Evolutionary conservation across 2,329 filamentous ascomycete genomes (phyloP), one percentile per base, ranked within the genome.

Genomic region (Ophiostoma ips): DNA sequence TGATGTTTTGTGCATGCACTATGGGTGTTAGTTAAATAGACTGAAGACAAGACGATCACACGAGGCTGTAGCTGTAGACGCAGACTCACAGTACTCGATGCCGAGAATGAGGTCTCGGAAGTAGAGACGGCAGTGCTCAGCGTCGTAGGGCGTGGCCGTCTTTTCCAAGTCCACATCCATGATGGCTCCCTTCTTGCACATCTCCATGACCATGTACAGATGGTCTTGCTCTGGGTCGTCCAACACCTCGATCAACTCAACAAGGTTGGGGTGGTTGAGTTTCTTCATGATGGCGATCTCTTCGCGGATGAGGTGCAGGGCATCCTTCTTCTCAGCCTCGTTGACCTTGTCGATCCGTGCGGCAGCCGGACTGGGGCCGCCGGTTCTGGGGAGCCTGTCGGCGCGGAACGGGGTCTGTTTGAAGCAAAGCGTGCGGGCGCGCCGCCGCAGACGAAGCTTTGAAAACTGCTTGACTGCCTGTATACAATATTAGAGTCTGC

Each of bases 251-350:
- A 94, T 87, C 47, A 98, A 70, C 43, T 84, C 81, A 13, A 96
- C 90, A n/a, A 98, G 71, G 61, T 96, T 98, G 28, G 81, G 83
- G 61, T 98, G 92, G 61, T 95, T 82, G 44, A 96, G 75, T 68
- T 96, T 96, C 72, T 96, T 98, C 89, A 98, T 96, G 62, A 96
- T 94, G 52, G 92, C 92, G 59, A 96, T 92, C 66, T 98, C 92
- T 64, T 95, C 86, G 54, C 88, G 84, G 64, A 98, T 96, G 53
- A 96, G 71, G 60, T 85, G 85, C 12, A 96, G 71, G 0, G 90
- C 79, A 59, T 81, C 78, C 24, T 71, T 70, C 57, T 82, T 83
- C 62, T 84, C 82, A 40, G 75, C 74, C 43, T 71, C 68, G 53
- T 75, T 70, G 52, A 72, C 66, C 31, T 61, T 59, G 33, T 40